A percentile compares a stretch with the other conserved stretches of the same genome.
Conservation (phyloP, 352 stramenopile genomes). For the Aphanomyces cochlioides region DNA sequence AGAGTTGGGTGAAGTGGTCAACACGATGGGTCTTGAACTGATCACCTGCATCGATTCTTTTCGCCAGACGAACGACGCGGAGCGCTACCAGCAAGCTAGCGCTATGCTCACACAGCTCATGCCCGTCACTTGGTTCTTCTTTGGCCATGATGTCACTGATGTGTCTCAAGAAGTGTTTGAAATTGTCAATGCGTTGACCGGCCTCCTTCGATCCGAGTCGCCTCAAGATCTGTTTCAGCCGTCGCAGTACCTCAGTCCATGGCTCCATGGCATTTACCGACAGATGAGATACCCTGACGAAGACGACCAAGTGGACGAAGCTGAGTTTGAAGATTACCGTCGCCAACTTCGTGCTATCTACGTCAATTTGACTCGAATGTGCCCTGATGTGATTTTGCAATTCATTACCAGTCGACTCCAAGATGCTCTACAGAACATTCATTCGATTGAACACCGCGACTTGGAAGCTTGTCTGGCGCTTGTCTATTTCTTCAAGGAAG, state of each 20-base stretch:
- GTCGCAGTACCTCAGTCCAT: constrained; percentile 71
- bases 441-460: constrained; percentile 50
- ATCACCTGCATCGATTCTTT: constrained; percentile 78
- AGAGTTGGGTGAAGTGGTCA: constrained; percentile 79
- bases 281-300: constrained; percentile 74
- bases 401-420: constrained; percentile 66
- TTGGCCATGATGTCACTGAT: constrained; percentile 76
- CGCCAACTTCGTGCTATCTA: constrained; percentile 84
- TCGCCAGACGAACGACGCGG: constrained; percentile 46
- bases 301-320: constrained; percentile 66
- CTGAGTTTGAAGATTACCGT: constrained; percentile 82
- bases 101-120: constrained; percentile 65
- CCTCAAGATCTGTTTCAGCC: constrained; percentile 61
- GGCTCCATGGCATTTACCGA: constrained; percentile 77
- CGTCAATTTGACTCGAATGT: constrained; percentile 76
- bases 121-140: constrained; percentile 77
- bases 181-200: constrained; percentile 72
- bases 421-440: constrained; percentile 49
- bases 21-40: constrained; percentile 72
- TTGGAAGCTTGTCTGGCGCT: constrained; percentile 79
- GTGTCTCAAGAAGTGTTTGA: constrained; percentile 85
- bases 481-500: constrained; percentile 82
- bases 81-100: constrained; percentile 52
- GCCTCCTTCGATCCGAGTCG: constrained; percentile 58
- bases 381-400: constrained; percentile 58